Base-by-base conservation (phyloP, 2,329 filamentous ascomycete genomes). In the Sclerotinia trifoliorum region DNA sequence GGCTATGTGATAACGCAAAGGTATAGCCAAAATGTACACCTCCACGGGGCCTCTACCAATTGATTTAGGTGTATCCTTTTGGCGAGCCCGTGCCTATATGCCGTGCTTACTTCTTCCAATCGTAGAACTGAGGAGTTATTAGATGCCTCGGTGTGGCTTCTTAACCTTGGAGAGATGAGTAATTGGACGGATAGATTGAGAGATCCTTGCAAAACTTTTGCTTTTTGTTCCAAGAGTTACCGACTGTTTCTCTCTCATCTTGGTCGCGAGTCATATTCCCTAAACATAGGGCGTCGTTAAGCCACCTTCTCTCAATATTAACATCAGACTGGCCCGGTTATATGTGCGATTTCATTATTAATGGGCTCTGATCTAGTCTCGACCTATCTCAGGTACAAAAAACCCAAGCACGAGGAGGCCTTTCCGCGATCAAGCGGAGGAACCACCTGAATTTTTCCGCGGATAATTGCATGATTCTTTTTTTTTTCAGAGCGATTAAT, bases 131-230 rank as follows among this genome's bases (percentile, higher is more conserved):
- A 39, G 35, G 35, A 39, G 35, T 15, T 42, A 5, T 42, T 57
- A 24, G 52, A 57, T 63, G 32, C 42, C 46, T 67, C 57, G 49
- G 57, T 63, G 39, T 54, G 56, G 65, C 24, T 62, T 67, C 29
- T 67, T 5, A 52, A 29, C 8, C 48, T 21, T 15, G 26, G 5
- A 35, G 13, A 26, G 29, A 49, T 42, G 32, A 32, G 57, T 26
- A 15, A 35, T 39, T 39, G 63, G 49, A 5, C 17, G 51, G 39
- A 48, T 32, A 32, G 29, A 62, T 49, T 24, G 29, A 62, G 35
- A 19, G 42, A 66, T 66, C 64, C 54, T 39, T 66, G 42, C n/a
- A 24, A 48, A 35, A n/a, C 54, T 29, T 35, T 55, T 55, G 17
- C 3, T 55, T 55, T 55, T 19, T 32, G 2, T 35, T 55, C 58